Percentiles rank a stretch among this genome's conserved stretches.
Evolutionary conservation across 176 grass and related monocot genomes (phyloP).

Genomic region (Raddia guianensis): DNA sequence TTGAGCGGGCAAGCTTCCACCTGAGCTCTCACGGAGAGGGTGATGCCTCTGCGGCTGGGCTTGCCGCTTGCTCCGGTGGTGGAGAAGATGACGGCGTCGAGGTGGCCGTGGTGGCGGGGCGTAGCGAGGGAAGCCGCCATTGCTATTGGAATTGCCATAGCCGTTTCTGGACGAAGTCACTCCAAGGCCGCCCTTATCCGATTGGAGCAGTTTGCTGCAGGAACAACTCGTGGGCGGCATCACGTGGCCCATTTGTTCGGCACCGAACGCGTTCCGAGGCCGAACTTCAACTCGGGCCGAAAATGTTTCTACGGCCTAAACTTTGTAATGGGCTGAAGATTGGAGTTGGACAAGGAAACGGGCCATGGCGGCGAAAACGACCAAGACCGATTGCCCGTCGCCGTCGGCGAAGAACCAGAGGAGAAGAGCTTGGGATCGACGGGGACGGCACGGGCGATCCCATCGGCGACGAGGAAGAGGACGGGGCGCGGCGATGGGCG

Average conservation of each 20-base stretch:
- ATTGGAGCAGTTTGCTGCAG: slow-evolving; percentile 22
- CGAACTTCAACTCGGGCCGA: not conserved
- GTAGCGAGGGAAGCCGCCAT: slow-evolving; percentile 41
- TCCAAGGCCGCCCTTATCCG: slow-evolving; percentile 35
- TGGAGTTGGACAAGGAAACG: no score
- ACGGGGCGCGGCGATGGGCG: slow-evolving; percentile 41
- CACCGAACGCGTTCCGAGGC: no score
- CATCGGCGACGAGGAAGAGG: slow-evolving; percentile 15
- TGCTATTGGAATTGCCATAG: slow-evolving; percentile 38
- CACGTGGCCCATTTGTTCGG: not conserved
- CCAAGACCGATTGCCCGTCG: not conserved
- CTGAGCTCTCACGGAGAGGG: slow-evolving; percentile 53
- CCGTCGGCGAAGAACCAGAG: not conserved
- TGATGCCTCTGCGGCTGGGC: not conserved
- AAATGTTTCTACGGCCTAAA: not conserved
- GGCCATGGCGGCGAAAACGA: not conserved
- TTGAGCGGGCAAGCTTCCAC: slow-evolving; percentile 15
- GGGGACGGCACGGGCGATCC: not conserved
- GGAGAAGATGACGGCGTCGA: slow-evolving; percentile 17
- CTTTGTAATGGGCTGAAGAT: not conserved
- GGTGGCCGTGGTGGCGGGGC: slow-evolving; percentile 22
- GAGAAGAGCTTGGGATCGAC: not conserved
- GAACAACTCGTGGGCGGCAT: not conserved
- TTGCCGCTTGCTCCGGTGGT: not conserved
- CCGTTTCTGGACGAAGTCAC: slow-evolving; percentile 20